Conservation (phyloP, 2,329 filamentous ascomycete genomes). For the Cryphonectria nitschkei region DNA sequence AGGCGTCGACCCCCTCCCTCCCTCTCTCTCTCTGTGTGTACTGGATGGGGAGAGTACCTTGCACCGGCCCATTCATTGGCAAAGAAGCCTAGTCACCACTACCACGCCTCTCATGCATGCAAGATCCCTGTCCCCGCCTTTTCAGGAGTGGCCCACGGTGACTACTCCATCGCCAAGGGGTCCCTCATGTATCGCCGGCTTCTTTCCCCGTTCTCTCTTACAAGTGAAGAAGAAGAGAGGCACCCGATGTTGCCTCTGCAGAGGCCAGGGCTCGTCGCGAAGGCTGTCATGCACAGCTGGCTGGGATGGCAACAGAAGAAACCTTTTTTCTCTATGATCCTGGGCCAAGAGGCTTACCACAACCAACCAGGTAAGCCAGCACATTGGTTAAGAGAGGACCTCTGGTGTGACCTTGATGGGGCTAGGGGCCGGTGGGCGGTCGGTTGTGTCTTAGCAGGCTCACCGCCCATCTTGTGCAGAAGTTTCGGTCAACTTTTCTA, state of each 20-base stretch:
- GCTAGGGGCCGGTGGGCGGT: conserved; percentile 15
- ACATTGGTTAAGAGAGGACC: conserved; percentile 14
- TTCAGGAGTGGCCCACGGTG: conserved; percentile 18
- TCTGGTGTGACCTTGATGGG: conserved; percentile 14
- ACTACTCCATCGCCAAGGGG: conserved; percentile 14
- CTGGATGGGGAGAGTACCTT: conserved; percentile 1
- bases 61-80: conserved; percentile 9
- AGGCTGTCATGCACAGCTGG: neutral
- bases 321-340: neutral
- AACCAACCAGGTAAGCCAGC: conserved; percentile 5
- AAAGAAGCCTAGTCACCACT: conserved; percentile 11
- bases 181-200: conserved; percentile 10
- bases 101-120: conserved; percentile 6
- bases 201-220: conserved; percentile 16
- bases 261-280: neutral
- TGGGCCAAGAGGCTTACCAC: neutral
- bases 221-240: conserved; percentile 7
- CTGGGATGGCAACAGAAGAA: conserved; percentile 9
- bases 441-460: conserved; percentile 24
- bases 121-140: conserved; percentile 23
- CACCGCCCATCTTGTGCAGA: conserved; percentile 19
- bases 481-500: conserved; percentile 21
- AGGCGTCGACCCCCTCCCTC: neutral
- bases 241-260: neutral
- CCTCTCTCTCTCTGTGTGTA: neutral